phyloP scores from a whole-genome alignment of 306 rosid genomes.

The Vicia sativa region DNA sequence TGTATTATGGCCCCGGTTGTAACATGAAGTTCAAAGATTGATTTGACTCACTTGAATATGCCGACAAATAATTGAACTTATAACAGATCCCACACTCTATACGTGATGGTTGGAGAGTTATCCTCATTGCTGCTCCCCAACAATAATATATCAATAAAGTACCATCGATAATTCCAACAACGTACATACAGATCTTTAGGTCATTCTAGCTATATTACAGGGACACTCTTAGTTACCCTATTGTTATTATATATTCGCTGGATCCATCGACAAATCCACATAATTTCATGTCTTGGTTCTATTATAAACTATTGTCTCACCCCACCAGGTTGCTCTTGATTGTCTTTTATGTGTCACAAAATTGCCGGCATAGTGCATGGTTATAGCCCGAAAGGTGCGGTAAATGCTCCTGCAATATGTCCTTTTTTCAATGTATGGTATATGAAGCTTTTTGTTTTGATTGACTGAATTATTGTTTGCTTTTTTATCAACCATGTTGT shows the following conservation, averaged over 20 bases:
- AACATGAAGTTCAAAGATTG: too few relatives aligned
- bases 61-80: too few relatives aligned
- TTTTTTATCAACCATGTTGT: too few relatives aligned
- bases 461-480: not conserved
- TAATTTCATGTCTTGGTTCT: slow-evolving; percentile 13
- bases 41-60: too few relatives aligned
- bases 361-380: slow-evolving; percentile 37
- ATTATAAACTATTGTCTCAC: slow-evolving; percentile 35
- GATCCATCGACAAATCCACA: slow-evolving; percentile 20
- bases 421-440: not conserved
- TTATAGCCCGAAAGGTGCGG: slow-evolving; percentile 33
- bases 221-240: slow-evolving; percentile 14
- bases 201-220: slow-evolving; percentile 10
- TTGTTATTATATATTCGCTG: slow-evolving; percentile 18
- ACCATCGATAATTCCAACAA: slow-evolving; percentile 17
- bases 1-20: too few relatives aligned
- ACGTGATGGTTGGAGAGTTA: slow-evolving; percentile 17
- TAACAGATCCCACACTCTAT: not conserved
- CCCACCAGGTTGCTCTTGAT: too few relatives aligned
- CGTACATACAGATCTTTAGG: not conserved
- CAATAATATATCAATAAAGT: not conserved
- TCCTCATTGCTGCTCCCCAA: slow-evolving; percentile 25
- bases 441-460: not conserved
- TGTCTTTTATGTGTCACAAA: slow-evolving; percentile 38
- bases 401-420: slow-evolving; percentile 34